These are phyloP conservation scores for Brassica nigra DNA, from an alignment of 345 rosid genomes.

Conservation along the genomic window DNA sequence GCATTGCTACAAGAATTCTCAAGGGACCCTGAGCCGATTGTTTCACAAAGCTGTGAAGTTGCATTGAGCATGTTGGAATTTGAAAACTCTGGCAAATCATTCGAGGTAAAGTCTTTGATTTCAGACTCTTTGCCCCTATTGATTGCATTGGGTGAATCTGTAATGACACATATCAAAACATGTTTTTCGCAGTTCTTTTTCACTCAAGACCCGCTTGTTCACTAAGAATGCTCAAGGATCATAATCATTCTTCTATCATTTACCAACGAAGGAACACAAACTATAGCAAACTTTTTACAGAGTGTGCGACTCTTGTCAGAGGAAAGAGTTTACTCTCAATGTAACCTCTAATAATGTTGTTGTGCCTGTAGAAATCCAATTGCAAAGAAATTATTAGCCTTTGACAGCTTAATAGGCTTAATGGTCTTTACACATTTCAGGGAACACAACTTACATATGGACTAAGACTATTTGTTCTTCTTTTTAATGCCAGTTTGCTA, in stretches of 20 bases:
- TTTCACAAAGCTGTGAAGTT: conserved; percentile 95
- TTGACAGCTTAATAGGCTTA: neutral
- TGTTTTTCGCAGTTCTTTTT: conserved; percentile 65
- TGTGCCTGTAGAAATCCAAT: neutral
- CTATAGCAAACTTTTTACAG: neutral
- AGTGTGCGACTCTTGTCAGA: neutral
- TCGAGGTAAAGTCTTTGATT: conserved; percentile 60
- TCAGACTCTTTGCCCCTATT: neutral
- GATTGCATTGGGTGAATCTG: neutral
- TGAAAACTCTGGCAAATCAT: conserved; percentile 84
- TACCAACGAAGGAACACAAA: conserved; percentile 19
- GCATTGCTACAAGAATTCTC: conserved; percentile 79
- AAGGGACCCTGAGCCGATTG: conserved; percentile 82
- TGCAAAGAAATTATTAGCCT: neutral
- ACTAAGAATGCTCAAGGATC: conserved; percentile 29
- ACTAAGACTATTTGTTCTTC: neutral
- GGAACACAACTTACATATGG: neutral
- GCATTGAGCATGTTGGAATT: conserved; percentile 91
- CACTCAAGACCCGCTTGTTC: conserved; percentile 65
- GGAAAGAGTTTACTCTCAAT: neutral
- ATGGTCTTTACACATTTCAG: neutral
- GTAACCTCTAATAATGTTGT: neutral
- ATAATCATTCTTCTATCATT: conserved; percentile 11
- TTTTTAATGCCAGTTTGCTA: neutral
- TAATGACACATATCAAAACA: conserved; percentile 2